Conservation (phyloP, 2,329 filamentous ascomycete genomes). For the Myriosclerotinia duriaeana region DNA sequence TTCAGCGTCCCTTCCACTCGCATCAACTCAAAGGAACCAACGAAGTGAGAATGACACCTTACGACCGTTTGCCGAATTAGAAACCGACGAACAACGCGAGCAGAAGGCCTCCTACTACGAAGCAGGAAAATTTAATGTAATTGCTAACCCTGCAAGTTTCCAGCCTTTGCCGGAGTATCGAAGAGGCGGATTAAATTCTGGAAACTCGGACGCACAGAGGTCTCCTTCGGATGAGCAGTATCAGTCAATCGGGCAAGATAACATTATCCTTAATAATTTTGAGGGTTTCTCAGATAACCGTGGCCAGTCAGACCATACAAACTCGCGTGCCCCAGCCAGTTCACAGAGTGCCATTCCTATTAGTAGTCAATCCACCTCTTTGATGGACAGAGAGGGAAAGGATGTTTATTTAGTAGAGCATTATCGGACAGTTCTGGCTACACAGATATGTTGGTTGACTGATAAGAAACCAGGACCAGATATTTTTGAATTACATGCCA, state of each 20-base stretch:
- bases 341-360: background rate
- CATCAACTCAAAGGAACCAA: background rate
- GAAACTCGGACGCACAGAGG: background rate
- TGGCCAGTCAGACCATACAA: background rate
- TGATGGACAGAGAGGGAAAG: background rate
- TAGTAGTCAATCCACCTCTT: background rate
- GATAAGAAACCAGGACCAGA: background rate
- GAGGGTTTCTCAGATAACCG: background rate
- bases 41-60: slow-evolving; percentile 46
- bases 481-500: slow-evolving; percentile 4
- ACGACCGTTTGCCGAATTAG: slow-evolving; percentile 53
- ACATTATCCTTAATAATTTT: background rate
- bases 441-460: slow-evolving; percentile 28
- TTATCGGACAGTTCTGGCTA: slow-evolving; percentile 37
- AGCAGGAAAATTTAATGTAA: slow-evolving; percentile 56
- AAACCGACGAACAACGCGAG: slow-evolving; percentile 58
- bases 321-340: background rate
- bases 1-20: slow-evolving; percentile 5
- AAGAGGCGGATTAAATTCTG: slow-evolving; percentile 29
- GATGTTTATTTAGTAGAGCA: slow-evolving; percentile 31
- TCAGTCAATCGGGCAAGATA: background rate
- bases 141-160: slow-evolving; percentile 56
- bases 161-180: slow-evolving; percentile 51
- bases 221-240: background rate
- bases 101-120: slow-evolving; percentile 51